Conservation (phyloP, 1,284 basidiomycete genomes). For the Cutaneotrichosporon spelunceum region DNA sequence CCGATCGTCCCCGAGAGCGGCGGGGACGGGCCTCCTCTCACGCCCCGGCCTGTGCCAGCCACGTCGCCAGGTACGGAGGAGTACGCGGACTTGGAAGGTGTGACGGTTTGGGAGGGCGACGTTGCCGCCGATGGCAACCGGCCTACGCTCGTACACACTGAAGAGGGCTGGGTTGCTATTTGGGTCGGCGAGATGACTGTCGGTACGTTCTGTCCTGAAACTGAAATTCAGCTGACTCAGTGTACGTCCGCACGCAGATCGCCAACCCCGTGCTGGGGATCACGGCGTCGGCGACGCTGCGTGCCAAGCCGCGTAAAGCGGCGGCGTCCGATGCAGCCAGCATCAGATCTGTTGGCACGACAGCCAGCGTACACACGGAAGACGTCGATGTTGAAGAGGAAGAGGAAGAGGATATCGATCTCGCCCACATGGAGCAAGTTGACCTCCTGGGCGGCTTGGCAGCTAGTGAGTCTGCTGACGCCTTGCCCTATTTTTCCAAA, state of each 20-base stretch:
- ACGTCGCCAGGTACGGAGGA: constrained; percentile 65
- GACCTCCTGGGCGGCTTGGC: constrained; percentile 69
- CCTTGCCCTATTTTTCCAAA: too few relatives aligned
- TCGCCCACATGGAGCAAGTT: constrained; percentile 66
- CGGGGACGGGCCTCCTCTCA: constrained; percentile 26
- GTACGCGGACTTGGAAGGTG: constrained; percentile 73
- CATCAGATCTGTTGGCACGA: constrained; percentile 26
- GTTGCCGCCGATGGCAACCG: constrained; percentile 43
- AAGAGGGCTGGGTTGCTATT: constrained; percentile 66
- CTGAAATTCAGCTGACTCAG: constrained; percentile 7
- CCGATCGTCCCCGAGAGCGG: neutral
- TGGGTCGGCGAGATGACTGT: constrained; percentile 71
- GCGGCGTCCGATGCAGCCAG: constrained; percentile 29
- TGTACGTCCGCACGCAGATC: constrained; percentile 66
- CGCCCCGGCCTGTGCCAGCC: constrained; percentile 48
- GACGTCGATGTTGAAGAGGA: constrained; percentile 20
- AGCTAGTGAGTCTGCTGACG: constrained; percentile 27
- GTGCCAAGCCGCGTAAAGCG: constrained; percentile 40
- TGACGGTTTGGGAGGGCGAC: constrained; percentile 58
- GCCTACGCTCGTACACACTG: constrained; percentile 57
- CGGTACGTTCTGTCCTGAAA: constrained; percentile 56
- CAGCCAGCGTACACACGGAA: constrained; percentile 23
- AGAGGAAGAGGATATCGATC: constrained; percentile 27
- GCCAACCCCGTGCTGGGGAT: constrained; percentile 71
- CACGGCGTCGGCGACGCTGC: constrained; percentile 72